Evolutionary conservation across 2,329 filamentous ascomycete species (phyloP).

Genomic region (Plectosphaerella sp.): DNA sequence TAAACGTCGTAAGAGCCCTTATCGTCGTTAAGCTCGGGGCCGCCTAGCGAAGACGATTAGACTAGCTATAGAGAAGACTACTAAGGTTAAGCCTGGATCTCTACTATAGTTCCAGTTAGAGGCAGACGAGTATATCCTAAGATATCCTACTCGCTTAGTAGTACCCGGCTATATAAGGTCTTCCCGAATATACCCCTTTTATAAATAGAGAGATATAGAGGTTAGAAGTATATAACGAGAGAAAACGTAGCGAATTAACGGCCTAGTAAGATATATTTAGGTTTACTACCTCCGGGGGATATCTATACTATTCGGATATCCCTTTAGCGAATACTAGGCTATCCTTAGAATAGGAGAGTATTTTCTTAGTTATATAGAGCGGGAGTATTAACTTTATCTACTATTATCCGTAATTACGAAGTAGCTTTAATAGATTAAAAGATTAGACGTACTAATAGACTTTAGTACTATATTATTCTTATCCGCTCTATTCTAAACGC

Average conservation of each 20-base stretch:
- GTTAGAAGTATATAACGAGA: background rate
- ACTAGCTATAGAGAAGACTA: background rate
- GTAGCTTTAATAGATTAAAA: too few species aligned
- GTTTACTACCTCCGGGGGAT: background rate
- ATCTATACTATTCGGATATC: background rate
- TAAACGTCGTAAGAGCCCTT: constrained; percentile 13
- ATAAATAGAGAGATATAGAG: background rate
- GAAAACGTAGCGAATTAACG: constrained; percentile 1
- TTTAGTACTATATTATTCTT: too few species aligned
- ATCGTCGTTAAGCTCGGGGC: constrained; percentile 1
- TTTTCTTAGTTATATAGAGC: background rate
- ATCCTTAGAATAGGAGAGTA: background rate
- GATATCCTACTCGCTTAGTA: background rate
- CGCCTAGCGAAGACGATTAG: background rate
- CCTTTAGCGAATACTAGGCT: background rate
- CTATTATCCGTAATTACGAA: too few species aligned
- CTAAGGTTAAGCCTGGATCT: background rate
- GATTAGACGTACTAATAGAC: too few species aligned
- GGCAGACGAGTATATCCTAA: background rate
- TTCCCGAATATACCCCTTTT: background rate
- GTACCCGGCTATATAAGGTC: too few species aligned
- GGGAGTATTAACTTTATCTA: background rate
- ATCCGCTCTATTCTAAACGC: too few species aligned
- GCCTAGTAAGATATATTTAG: background rate
- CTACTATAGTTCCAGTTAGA: background rate